These are phyloP conservation scores for Chlorencoelia australis DNA, from an alignment of 2,329 filamentous ascomycete genomes.

Conservation along the genomic window DNA sequence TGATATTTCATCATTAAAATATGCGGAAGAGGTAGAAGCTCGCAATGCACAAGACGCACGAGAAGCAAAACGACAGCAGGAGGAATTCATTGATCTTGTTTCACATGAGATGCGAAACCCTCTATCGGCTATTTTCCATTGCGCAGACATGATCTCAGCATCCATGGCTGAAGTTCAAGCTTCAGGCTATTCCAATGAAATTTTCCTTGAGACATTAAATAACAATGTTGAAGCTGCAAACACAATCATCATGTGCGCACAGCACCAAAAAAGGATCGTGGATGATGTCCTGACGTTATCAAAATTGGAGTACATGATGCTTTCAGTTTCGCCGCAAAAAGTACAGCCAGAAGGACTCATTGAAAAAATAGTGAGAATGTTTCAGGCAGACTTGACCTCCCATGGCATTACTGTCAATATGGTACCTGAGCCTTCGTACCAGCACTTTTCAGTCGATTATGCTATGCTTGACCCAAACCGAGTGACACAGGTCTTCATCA, in stretches of 20 bases:
- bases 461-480: slow-evolving; percentile 63
- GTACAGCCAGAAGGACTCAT: slow-evolving; percentile 54
- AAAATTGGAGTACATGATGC: slow-evolving; percentile 65
- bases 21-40: slow-evolving; percentile 26
- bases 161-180: slow-evolving; percentile 41
- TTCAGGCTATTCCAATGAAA: too few species aligned
- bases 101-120: slow-evolving; percentile 67
- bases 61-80: slow-evolving; percentile 58
- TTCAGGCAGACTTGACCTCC: slow-evolving; percentile 62
- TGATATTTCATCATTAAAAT: slow-evolving; percentile 23
- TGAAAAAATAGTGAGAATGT: slow-evolving; percentile 63
- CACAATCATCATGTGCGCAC: slow-evolving; percentile 67
- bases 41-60: slow-evolving; percentile 42
- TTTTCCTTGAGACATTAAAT: slow-evolving; percentile 31
- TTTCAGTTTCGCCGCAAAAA: slow-evolving; percentile 61
- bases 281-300: slow-evolving; percentile 65
- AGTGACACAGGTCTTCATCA: slow-evolving; percentile 72
- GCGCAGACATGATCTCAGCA: slow-evolving; percentile 58
- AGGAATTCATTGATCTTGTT: slow-evolving; percentile 72
- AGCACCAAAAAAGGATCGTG: slow-evolving; percentile 73
- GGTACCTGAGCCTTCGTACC: slow-evolving; percentile 52
- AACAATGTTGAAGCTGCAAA: slow-evolving; percentile 63
- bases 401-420: slow-evolving; percentile 59
- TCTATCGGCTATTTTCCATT: slow-evolving; percentile 64
- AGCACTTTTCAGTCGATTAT: slow-evolving; percentile 48